A percentile compares a stretch with the other conserved stretches of the same genome.
Evolutionary conservation across 345 rosid genomes (phyloP).

Genomic region (Gossypium rotundifolium): DNA sequence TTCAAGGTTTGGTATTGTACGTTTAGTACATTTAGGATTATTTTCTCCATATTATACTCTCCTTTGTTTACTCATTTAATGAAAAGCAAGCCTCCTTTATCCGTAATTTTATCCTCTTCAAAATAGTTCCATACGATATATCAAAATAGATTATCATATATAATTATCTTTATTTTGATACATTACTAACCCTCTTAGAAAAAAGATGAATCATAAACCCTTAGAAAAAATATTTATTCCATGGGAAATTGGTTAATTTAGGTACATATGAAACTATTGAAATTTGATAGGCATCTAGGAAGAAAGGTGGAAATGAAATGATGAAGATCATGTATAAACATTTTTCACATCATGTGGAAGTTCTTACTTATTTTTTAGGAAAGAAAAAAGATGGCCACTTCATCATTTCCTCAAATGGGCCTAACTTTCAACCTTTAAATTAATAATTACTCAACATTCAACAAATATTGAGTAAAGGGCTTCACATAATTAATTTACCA

Average conservation of each 20-base stretch:
- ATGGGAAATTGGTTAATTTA: neutral
- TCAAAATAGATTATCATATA: too few species aligned
- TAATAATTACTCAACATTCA: neutral
- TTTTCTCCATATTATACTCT: too few species aligned
- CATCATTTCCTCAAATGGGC: neutral
- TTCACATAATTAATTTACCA: neutral
- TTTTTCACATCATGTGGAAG: neutral
- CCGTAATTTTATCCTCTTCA: too few species aligned
- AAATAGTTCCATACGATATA: too few species aligned
- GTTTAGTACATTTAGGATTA: too few species aligned
- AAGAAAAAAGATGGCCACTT: neutral
- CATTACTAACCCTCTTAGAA: too few species aligned
- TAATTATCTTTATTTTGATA: too few species aligned
- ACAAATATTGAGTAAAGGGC: neutral
- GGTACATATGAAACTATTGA: neutral
- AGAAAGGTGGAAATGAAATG: neutral
- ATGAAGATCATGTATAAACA: neutral
- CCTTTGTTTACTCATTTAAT: too few species aligned
- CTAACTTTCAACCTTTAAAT: neutral
- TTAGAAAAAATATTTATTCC: too few species aligned
- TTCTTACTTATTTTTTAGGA: neutral
- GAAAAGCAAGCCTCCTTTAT: fast-evolving
- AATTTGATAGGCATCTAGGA: neutral
- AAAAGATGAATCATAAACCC: too few species aligned
- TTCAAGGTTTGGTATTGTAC: too few species aligned